Conservation (phyloP, 441 rosid genomes). For the Sinapis alba region DNA sequence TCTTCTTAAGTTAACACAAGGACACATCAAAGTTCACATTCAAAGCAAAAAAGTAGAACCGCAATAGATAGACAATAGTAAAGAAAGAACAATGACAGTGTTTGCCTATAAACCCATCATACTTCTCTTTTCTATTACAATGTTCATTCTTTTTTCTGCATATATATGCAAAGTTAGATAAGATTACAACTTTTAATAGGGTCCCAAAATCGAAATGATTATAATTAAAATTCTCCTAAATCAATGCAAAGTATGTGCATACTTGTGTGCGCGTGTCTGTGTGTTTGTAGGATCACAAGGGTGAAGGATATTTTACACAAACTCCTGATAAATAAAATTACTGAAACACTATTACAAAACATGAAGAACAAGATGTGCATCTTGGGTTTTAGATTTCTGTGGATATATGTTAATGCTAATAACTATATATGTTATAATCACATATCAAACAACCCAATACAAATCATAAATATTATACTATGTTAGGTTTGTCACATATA, state of each 20-base stretch:
- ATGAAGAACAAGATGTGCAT: neutral
- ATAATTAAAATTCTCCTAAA: constrained; percentile 10
- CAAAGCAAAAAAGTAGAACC: constrained; percentile 10
- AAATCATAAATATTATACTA: neutral
- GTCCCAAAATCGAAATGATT: neutral
- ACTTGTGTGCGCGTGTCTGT: neutral
- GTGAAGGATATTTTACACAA: neutral
- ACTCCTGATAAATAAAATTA: neutral
- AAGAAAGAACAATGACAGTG: constrained; percentile 29
- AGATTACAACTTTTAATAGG: neutral
- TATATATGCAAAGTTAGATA: constrained; percentile 20
- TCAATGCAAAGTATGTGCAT: neutral
- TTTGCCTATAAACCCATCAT: constrained; percentile 23
- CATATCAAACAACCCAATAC: neutral
- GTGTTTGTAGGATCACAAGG: constrained; percentile 3
- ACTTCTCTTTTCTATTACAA: constrained; percentile 26
- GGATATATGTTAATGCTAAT: neutral
- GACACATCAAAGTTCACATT: constrained; percentile 21
- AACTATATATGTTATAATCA: neutral
- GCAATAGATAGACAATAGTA: constrained; percentile 26
- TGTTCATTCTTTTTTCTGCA: constrained; percentile 32
- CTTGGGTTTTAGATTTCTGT: neutral
- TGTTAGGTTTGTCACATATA: neutral
- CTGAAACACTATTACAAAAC: neutral
- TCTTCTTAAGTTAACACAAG: neutral